Conservation (phyloP, 345 rosid genomes). For the Gossypioides kirkii region DNA sequence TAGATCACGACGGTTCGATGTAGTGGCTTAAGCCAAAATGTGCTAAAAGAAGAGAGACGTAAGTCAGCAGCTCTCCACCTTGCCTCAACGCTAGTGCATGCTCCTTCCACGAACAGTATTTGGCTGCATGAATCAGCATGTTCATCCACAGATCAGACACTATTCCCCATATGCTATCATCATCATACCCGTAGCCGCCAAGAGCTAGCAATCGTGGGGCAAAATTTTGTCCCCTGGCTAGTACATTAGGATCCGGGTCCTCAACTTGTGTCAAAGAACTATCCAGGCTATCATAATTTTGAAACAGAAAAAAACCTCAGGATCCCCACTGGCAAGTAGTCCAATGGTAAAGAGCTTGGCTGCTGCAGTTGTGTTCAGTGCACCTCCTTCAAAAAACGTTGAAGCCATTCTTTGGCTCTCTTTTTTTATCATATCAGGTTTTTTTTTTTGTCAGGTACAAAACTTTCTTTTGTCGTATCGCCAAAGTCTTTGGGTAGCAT, state of each 20-base stretch:
- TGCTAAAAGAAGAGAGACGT: background rate
- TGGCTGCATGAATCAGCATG: background rate
- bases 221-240: background rate
- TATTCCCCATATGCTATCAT: background rate
- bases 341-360: no score
- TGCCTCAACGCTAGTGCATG: background rate
- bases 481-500: background rate
- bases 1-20: background rate
- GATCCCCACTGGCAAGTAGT: no score
- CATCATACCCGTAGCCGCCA: background rate
- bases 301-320: no score
- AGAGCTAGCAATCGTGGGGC: background rate
- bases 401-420: background rate
- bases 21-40: background rate
- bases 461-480: background rate
- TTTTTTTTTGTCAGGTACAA: background rate
- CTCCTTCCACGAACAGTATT: background rate
- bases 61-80: background rate
- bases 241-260: no score
- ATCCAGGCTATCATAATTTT: no score
- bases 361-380: no score
- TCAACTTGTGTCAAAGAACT: no score
- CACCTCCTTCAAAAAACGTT: rapidly evolving
- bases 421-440: background rate
- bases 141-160: background rate